phyloP scores from a whole-genome alignment of 768 basidiomycete species.

The Cantharellus cinnabarinus region DNA sequence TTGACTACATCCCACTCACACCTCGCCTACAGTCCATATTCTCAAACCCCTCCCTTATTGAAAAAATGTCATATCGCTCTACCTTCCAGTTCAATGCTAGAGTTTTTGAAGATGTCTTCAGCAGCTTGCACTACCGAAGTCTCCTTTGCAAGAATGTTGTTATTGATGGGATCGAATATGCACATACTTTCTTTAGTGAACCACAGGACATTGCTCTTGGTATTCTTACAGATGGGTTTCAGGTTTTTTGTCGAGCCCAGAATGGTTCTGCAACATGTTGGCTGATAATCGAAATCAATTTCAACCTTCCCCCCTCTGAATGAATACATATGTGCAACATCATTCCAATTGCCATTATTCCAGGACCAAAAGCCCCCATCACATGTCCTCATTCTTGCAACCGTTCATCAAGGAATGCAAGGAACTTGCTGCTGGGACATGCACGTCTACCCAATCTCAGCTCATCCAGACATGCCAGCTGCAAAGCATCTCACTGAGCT shows the following conservation, averaged over 20 bases:
- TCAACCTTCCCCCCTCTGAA: conserved; percentile 25
- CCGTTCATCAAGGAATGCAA: conserved; percentile 21
- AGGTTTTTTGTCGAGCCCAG: conserved; percentile 16
- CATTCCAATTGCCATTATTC: conserved; percentile 24
- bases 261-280: conserved; percentile 17
- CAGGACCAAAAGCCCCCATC: conserved; percentile 26
- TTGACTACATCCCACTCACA: too few species aligned
- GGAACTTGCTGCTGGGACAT: conserved; percentile 17
- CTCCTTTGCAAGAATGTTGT: conserved; percentile 13
- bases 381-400: conserved; percentile 21
- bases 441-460: too few species aligned
- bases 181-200: conserved; percentile 21
- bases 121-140: conserved; percentile 16
- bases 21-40: conserved; percentile 17
- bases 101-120: conserved; percentile 20
- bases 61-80: conserved; percentile 16
- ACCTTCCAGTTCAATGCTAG: conserved; percentile 11
- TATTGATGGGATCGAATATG: conserved; percentile 13
- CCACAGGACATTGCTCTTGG: conserved; percentile 24
- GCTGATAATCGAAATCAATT: conserved; percentile 24
- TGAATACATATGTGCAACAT: conserved; percentile 20
- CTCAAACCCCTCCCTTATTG: conserved; percentile 9
- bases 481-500: too few species aligned
- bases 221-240: conserved; percentile 25
- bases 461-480: too few species aligned